Evolutionary conservation across 1,139 yeast species (phyloP).

Genomic region (Blastobotrys arbuscula): DNA sequence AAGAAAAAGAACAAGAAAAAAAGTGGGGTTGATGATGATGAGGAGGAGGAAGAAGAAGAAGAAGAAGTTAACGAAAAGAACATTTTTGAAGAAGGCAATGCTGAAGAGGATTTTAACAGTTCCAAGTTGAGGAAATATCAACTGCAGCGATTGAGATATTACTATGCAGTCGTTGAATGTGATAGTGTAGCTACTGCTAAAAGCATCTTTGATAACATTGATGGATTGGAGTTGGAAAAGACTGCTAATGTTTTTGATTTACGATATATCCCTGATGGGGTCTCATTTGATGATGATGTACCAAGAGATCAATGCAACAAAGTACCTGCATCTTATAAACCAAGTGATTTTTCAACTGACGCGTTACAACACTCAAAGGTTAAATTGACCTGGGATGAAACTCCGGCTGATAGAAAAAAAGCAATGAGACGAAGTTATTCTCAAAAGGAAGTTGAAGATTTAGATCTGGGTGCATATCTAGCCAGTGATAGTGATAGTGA

Average conservation of each 20-base stretch:
- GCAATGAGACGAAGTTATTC: constrained; percentile 76
- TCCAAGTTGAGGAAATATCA: constrained; percentile 56
- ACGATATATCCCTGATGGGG: constrained; percentile 86
- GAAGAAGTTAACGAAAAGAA: constrained; percentile 29
- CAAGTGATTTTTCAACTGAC: constrained; percentile 81
- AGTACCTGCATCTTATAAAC: constrained; percentile 74
- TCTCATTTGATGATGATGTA: constrained; percentile 62
- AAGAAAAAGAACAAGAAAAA: constrained; percentile 26
- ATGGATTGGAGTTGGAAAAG: constrained; percentile 93
- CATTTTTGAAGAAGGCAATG: constrained; percentile 33
- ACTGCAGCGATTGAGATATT: constrained; percentile 81
- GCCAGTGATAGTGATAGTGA: constrained; percentile 64
- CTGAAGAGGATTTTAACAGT: constrained; percentile 44
- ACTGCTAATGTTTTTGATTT: constrained; percentile 93
- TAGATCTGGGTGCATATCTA: constrained; percentile 92
- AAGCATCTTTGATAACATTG: constrained; percentile 76
- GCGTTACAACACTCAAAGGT: constrained; percentile 93
- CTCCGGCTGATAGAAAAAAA: constrained; percentile 85
- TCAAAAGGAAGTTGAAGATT: constrained; percentile 87
- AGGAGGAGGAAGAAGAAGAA: constrained; percentile 37
- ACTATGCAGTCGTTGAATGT: constrained; percentile 88
- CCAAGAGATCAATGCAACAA: constrained; percentile 68
- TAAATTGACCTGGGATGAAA: constrained; percentile 95
- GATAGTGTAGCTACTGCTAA: constrained; percentile 69
- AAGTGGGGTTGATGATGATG: constrained; percentile 36